Evolutionary conservation across 177 flowering plant species (phyloP).

Genomic region (Vitis hybrid): DNA sequence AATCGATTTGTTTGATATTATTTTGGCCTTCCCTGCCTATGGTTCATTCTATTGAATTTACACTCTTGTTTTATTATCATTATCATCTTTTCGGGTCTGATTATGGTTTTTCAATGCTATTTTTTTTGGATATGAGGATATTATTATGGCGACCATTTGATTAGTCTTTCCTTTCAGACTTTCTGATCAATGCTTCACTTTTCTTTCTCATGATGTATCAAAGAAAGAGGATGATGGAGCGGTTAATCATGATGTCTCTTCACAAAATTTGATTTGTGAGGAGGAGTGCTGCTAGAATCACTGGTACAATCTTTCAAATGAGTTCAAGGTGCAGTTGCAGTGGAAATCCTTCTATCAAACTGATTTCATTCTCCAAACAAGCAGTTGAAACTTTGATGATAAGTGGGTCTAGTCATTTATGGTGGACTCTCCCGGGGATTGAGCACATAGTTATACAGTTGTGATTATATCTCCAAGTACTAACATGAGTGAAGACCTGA

Average conservation of each 20-base stretch:
- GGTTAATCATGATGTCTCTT: not conserved
- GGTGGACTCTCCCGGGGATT: slow-evolving; percentile 8
- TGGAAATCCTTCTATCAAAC: not conserved
- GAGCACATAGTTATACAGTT: not conserved
- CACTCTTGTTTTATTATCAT: too few relatives aligned
- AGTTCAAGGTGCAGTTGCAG: not conserved
- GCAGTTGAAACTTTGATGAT: not conserved
- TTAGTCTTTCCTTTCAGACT: not conserved
- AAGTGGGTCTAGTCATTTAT: not conserved
- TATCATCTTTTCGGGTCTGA: too few relatives aligned
- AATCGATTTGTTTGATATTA: not conserved
- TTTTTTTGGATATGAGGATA: not conserved
- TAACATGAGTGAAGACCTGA: slow-evolving; percentile 22
- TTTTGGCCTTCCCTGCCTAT: not conserved
- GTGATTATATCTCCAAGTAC: slow-evolving; percentile 4
- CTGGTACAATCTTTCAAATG: not conserved
- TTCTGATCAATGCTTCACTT: not conserved
- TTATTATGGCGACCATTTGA: not conserved
- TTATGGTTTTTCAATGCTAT: too few relatives aligned
- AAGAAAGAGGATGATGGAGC: not conserved
- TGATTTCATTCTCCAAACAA: slow-evolving; percentile 1
- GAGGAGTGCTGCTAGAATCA: not conserved
- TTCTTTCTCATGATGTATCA: not conserved
- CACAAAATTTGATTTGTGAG: not conserved
- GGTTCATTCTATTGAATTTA: too few relatives aligned